Base-by-base conservation (phyloP, 108 stramenopile species). In the Nitzschia inconspicua region DNA sequence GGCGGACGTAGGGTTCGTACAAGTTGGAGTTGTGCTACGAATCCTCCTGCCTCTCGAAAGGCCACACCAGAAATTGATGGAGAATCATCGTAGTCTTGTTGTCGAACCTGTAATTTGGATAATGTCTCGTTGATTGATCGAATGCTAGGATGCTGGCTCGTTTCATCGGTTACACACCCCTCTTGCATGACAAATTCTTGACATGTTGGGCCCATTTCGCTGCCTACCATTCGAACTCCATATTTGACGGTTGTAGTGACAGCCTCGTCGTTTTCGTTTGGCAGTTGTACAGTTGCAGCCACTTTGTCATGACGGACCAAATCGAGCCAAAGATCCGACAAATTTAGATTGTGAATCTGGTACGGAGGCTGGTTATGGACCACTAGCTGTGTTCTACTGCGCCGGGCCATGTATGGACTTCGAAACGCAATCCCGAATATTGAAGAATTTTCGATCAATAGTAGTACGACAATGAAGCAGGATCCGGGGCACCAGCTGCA, bases 1-100 rank as follows among this genome's bases (percentile, higher is more conserved):
- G 69, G 60, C 0, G 83, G 83, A 3, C 83, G 67, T 24, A 84
- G 51, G 16, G 83, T 84, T 23, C 83, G 56, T 13, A 80, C 63
- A 23, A 84, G 42, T 39, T 78, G 79, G 19, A 84, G 57, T 58
- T 84, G 83, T 13, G 73, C 69, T 8, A 32, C 62, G 64, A 75
- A 84, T 3, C 41, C 59, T 6, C 74, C 77, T 20, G 64, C 65
- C 3, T 57, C 30, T 14, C 53, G 39, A 32, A 50, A 68, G 20
- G 69, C 20, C 11, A 77, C 65, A 7, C 32, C 32, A 19, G 60
- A 60, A n/a, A n/a, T 16, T 55, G 50, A 19, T 35, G 35, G 10
- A 40, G 28, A 55, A 37, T 40, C 25, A 23, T 39, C 25, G n/a
- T n/a, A n/a, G 8, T 39, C 47, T 5, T 44, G 31, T 20, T 6